phyloP scores from a whole-genome alignment of 2,329 filamentous ascomycete species.

The Mariannaea sp. region DNA sequence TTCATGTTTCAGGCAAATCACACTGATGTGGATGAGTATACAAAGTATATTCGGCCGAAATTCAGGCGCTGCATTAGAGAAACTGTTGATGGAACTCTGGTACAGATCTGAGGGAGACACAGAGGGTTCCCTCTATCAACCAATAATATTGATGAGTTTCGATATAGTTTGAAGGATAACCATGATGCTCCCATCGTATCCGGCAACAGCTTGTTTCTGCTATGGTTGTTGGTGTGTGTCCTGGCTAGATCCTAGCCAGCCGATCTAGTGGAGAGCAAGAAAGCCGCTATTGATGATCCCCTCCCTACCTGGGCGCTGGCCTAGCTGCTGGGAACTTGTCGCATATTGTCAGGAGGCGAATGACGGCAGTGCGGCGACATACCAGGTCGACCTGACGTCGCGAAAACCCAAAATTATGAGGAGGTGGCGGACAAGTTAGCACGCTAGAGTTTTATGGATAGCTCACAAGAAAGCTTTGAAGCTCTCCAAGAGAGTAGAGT shows the following conservation, averaged over 20 bases:
- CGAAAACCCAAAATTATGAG: constrained; percentile 2
- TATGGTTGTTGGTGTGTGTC: constrained; percentile 24
- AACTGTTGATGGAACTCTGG: too few species aligned
- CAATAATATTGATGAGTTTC: background rate
- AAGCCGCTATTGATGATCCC: constrained; percentile 16
- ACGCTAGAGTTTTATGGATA: constrained; percentile 10
- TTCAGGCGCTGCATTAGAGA: too few species aligned
- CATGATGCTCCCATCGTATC: background rate
- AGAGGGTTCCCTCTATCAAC: background rate
- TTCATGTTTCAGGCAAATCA: background rate
- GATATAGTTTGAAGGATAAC: background rate
- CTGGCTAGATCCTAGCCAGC: constrained; percentile 19
- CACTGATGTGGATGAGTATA: too few species aligned
- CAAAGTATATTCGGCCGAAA: too few species aligned
- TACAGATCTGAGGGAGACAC: too few species aligned
- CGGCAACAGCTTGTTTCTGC: constrained; percentile 12
- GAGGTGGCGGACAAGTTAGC: constrained; percentile 19
- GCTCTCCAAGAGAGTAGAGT: constrained; percentile 26
- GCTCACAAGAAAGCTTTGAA: background rate
- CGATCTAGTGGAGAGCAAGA: constrained; percentile 13
- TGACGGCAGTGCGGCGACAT: constrained; percentile 26
- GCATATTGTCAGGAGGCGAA: constrained; percentile 21
- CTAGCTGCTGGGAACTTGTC: constrained; percentile 10
- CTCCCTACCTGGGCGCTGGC: constrained; percentile 1
- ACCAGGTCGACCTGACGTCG: constrained; percentile 11